Evolutionary conservation across 1,284 basidiomycete species (phyloP).

Genomic region (Ganoderma leucocontextum): DNA sequence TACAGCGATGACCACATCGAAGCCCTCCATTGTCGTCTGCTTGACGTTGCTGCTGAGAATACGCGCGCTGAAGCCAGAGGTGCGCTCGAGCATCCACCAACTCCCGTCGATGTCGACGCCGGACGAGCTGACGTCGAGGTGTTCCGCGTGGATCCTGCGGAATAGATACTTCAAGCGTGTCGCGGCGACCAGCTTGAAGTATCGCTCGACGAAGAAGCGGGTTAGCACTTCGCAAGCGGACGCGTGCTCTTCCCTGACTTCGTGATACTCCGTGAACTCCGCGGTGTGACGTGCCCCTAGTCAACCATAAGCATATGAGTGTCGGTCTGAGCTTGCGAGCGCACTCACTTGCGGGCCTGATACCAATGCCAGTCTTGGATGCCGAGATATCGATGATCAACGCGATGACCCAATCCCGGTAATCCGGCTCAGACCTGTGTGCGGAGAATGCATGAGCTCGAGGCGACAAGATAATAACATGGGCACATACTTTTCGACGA

Average conservation of each 20-base stretch:
- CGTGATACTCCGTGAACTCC: conserved; percentile 37
- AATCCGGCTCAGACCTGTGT: conserved; percentile 23
- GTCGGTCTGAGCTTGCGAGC: too few species aligned
- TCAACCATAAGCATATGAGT: conserved; percentile 29
- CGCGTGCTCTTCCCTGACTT: conserved; percentile 30
- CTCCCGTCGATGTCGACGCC: conserved; percentile 18
- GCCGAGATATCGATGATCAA: conserved; percentile 35
- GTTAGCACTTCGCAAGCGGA: conserved; percentile 30
- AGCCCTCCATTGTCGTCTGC: conserved; percentile 38
- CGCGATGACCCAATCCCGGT: conserved; percentile 41
- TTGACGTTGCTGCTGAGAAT: conserved; percentile 35
- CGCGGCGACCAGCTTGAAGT: conserved; percentile 40
- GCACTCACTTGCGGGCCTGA: conserved; percentile 19
- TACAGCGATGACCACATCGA: conserved; percentile 44
- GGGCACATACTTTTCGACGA: background rate
- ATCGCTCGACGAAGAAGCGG: conserved; percentile 40
- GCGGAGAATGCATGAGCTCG: background rate
- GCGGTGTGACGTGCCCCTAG: conserved; percentile 39
- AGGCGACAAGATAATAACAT: background rate
- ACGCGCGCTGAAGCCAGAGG: conserved; percentile 11
- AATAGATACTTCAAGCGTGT: conserved; percentile 38
- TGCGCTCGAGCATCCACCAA: conserved; percentile 25
- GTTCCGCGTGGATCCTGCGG: conserved; percentile 21
- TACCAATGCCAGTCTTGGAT: conserved; percentile 13
- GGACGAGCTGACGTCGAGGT: conserved; percentile 1